These are phyloP conservation scores for Rhizopogon roseolus DNA, from an alignment of 768 basidiomycete species.

Conservation along the genomic window DNA sequence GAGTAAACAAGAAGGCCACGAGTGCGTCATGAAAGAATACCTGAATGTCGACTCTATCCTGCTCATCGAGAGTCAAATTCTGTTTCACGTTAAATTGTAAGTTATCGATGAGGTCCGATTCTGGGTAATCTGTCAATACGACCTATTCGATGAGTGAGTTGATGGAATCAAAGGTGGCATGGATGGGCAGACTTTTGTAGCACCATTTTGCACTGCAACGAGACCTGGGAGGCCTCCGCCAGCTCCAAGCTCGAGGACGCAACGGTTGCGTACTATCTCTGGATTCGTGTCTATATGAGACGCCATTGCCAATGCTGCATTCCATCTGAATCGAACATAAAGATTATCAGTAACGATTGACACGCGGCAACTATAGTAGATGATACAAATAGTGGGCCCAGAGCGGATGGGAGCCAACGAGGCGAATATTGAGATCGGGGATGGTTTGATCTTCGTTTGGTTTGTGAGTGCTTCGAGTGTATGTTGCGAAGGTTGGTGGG, in stretches of 20 bases:
- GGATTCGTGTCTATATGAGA: conserved; percentile 57
- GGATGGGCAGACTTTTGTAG: conserved; percentile 44
- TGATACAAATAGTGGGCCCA: conserved; percentile 77
- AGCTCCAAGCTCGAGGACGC: conserved; percentile 87
- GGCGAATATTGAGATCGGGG: conserved; percentile 47
- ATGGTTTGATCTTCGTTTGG: conserved; percentile 26
- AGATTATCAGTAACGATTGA: neutral
- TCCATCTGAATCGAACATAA: conserved; percentile 55
- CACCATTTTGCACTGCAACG: conserved; percentile 66
- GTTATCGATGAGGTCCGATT: conserved; percentile 69
- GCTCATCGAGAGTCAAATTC: conserved; percentile 39
- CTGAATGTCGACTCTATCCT: conserved; percentile 24
- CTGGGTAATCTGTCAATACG: conserved; percentile 92
- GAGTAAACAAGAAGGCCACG: neutral
- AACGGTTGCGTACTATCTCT: conserved; percentile 37
- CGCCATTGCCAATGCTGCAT: conserved; percentile 70
- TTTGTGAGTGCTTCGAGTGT: conserved; percentile 29
- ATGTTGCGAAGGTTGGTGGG: conserved; percentile 49
- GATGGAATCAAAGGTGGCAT: neutral
- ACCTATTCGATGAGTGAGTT: conserved; percentile 40
- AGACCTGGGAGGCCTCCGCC: conserved; percentile 89
- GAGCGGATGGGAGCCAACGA: conserved; percentile 76
- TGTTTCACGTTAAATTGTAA: conserved; percentile 58
- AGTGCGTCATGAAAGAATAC: conserved; percentile 28
- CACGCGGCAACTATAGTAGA: neutral